A percentile compares a stretch with the other conserved stretches of the same genome.
Conservation (phyloP, 306 rosid species). For the Echinosophora koreensis region DNA sequence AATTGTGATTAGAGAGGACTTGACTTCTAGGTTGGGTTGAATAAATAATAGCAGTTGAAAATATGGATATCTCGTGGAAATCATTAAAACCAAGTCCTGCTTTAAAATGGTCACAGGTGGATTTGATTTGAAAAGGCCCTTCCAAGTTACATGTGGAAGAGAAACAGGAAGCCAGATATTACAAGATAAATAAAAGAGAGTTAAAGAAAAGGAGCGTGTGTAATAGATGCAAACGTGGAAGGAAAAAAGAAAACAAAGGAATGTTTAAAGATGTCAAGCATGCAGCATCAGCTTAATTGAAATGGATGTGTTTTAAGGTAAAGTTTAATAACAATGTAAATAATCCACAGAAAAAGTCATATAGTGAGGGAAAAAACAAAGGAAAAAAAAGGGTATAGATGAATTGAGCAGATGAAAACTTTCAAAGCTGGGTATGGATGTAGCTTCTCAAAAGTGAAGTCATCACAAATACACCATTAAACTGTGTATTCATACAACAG, state of each 20-base stretch:
- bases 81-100: constrained; percentile 50
- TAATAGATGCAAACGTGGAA: neutral
- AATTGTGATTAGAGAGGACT: constrained; percentile 36
- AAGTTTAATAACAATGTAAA: neutral
- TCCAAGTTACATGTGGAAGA: constrained; percentile 18
- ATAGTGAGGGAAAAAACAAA: neutral
- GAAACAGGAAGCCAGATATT: constrained; percentile 19
- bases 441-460: constrained; percentile 32
- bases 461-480: constrained; percentile 42
- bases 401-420: constrained; percentile 10
- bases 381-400: neutral
- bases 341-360: neutral
- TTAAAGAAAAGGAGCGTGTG: neutral
- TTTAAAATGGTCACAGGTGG: constrained; percentile 60
- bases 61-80: constrained; percentile 65
- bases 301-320: neutral
- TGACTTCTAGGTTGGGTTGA: constrained; percentile 47
- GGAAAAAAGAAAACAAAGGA: neutral
- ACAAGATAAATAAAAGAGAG: neutral
- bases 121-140: constrained; percentile 38
- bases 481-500: constrained; percentile 52
- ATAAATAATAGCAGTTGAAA: constrained; percentile 59
- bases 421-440: neutral
- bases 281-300: neutral
- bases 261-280: neutral